Evolutionary conservation across 1,284 basidiomycete species (phyloP).

Genomic region (Bjerkandera adusta): DNA sequence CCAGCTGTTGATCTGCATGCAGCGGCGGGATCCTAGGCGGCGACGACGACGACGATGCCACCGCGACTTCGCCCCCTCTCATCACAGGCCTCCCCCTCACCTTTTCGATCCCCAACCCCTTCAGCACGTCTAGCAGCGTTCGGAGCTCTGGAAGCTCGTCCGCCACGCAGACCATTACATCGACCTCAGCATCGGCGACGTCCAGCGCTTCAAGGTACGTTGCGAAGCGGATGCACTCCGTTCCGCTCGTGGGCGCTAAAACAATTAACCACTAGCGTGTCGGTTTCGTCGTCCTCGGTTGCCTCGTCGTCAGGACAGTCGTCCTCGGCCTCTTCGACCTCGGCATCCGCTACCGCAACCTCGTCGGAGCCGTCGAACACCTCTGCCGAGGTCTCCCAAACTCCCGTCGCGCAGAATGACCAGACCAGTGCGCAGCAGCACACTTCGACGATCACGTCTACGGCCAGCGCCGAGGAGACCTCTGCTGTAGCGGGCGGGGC

Average conservation of each 20-base stretch:
- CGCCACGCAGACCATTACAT: constrained; percentile 3
- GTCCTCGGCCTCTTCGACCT: constrained; percentile 1
- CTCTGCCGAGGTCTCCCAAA: constrained; percentile 3
- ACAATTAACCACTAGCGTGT: no score
- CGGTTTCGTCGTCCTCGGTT: constrained; percentile 3
- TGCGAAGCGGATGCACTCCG: no score
- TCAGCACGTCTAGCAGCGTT: background rate
- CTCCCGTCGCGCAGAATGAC: background rate
- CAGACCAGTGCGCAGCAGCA: background rate
- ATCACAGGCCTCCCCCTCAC: no score
- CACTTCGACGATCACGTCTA: background rate
- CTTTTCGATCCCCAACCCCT: background rate
- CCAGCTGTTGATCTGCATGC: background rate
- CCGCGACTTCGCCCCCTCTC: no score
- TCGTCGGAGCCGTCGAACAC: background rate
- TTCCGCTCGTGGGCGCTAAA: no score
- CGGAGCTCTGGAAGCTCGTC: constrained; percentile 10
- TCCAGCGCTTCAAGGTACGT: constrained; percentile 2
- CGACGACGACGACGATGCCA: background rate
- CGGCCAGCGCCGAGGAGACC: constrained; percentile 8
- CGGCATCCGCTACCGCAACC: constrained; percentile 1
- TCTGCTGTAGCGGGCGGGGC: constrained; percentile 8
- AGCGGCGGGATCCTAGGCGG: constrained; percentile 1
- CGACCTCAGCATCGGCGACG: no score
- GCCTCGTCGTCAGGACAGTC: background rate